A percentile compares a stretch with the other conserved stretches of the same genome.
phyloP scores from a whole-genome alignment of 352 stramenopile species.

The Pythium dissotocum region DNA sequence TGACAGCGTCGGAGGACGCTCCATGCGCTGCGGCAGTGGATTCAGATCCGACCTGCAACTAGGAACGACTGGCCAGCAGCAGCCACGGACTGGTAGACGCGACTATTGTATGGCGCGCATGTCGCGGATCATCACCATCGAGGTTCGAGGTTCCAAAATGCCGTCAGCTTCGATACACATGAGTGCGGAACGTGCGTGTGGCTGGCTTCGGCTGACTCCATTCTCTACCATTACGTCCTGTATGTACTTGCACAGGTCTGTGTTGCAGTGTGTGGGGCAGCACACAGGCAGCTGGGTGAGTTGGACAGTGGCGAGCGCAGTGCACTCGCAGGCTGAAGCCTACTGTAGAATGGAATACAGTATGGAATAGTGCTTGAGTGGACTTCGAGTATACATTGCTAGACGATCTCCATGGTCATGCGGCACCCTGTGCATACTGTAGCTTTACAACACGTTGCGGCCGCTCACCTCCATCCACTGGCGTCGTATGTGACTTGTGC shows the following conservation, averaged over 20 bases:
- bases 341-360: neutral
- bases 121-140: conserved; percentile 3
- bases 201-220: neutral
- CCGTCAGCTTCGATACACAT: neutral
- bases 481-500: conserved; percentile 15
- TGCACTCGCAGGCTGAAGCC: no score
- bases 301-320: neutral
- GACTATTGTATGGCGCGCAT: neutral
- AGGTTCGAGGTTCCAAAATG: neutral
- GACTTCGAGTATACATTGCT: neutral
- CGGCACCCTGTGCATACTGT: neutral
- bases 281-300: neutral
- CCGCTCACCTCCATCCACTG: neutral
- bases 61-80: conserved; percentile 11
- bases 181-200: neutral
- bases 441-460: no score
- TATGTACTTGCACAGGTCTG: neutral
- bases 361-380: neutral
- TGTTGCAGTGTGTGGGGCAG: neutral
- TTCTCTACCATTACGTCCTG: neutral
- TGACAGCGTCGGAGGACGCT: neutral
- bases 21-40: neutral
- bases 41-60: neutral
- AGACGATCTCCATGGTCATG: neutral
- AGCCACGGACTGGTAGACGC: neutral